Base-by-base conservation (phyloP, 495 filamentous ascomycete genomes). In the Bacidia rubella region DNA sequence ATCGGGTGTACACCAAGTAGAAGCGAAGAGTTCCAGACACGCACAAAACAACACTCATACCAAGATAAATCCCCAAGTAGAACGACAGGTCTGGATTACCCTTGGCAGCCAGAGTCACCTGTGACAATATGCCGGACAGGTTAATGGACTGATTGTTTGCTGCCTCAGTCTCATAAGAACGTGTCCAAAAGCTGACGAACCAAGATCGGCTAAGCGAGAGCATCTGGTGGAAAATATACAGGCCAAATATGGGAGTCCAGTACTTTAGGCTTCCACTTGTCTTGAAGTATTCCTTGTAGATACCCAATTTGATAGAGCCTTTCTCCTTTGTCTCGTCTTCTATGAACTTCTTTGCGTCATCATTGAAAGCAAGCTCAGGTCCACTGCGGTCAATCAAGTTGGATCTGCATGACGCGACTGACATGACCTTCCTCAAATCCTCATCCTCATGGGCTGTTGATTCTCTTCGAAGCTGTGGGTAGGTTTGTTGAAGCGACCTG, bases 381-480 rank as follows among this genome's bases (percentile, higher is more conserved):
- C 43, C 47, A 35, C 55, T 41, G 29, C 38, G 25, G 39, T 58
- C 58, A 48, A 58, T 56, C 41, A 44, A 48, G 32, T 55, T 54
- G 54, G 62, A 24, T 39, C 54, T n/a, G 56, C 55, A 70, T 60
- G 46, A 66, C 27, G 58, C n/a, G 0, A 22, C 41, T 17, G 41
- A 44, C 7, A 20, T 44, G 41, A 70, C 60, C 53, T 75, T 77
- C 27, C 65, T 65, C 29, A 74, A 65, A 62, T 68, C 35, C 7
- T 35, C 29, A 35, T 49, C 26, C 10, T 40, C 25, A n/a, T n/a
- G n/a, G n/a, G n/a, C n/a, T n/a, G n/a, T n/a, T n/a, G n/a, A n/a
- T n/a, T n/a, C n/a, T n/a, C n/a, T 44, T 9, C 9, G 15, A 22
- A 20, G 41, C 41, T 44, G 7, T 17, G 12, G 7, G 29, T 7